Percentiles rank a stretch among this genome's conserved stretches.
These are phyloP conservation scores for Hypoxylon sp. DNA, from an alignment of 2,329 filamentous ascomycete species.

Conservation along the genomic window DNA sequence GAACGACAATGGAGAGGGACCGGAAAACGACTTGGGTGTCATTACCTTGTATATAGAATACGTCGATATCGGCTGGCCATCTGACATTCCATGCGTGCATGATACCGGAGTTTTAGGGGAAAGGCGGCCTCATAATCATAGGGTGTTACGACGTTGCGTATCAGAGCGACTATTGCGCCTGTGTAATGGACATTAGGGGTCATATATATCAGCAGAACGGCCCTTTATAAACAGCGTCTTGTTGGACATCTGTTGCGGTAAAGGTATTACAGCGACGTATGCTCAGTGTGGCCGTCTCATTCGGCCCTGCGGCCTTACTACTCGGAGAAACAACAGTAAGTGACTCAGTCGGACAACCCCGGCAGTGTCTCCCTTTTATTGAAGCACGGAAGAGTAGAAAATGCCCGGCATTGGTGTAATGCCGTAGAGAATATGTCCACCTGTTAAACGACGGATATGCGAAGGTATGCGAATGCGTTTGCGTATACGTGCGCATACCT, in stretches of 20 bases:
- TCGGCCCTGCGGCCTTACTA: too few relatives aligned
- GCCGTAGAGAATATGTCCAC: too few relatives aligned
- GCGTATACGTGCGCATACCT: too few relatives aligned
- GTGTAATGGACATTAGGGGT: slow-evolving; percentile 9
- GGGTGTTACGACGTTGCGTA: slow-evolving; percentile 10
- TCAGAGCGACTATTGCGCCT: neutral
- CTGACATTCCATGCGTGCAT: slow-evolving; percentile 28
- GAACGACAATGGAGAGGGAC: slow-evolving; percentile 41
- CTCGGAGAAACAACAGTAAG: too few relatives aligned
- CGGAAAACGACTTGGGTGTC: neutral
- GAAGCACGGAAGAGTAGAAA: too few relatives aligned
- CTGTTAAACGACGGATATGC: too few relatives aligned
- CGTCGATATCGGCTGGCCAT: slow-evolving; percentile 6
- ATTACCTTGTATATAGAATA: slow-evolving; percentile 23
- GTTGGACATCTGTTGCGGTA: neutral
- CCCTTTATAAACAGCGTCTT: slow-evolving; percentile 4
- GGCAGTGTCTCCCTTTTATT: too few relatives aligned
- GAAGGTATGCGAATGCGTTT: too few relatives aligned
- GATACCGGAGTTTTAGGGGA: slow-evolving; percentile 22
- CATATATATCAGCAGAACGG: slow-evolving; percentile 8
- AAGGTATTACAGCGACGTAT: too few relatives aligned
- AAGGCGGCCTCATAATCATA: slow-evolving; percentile 2
- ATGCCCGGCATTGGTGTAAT: too few relatives aligned
- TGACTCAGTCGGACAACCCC: too few relatives aligned
- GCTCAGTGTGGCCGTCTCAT: too few relatives aligned